A percentile compares a stretch with the other conserved stretches of the same genome.
phyloP scores from a whole-genome alignment of 2,329 filamentous ascomycete genomes.

The Ambrosiella cleistominuta region DNA sequence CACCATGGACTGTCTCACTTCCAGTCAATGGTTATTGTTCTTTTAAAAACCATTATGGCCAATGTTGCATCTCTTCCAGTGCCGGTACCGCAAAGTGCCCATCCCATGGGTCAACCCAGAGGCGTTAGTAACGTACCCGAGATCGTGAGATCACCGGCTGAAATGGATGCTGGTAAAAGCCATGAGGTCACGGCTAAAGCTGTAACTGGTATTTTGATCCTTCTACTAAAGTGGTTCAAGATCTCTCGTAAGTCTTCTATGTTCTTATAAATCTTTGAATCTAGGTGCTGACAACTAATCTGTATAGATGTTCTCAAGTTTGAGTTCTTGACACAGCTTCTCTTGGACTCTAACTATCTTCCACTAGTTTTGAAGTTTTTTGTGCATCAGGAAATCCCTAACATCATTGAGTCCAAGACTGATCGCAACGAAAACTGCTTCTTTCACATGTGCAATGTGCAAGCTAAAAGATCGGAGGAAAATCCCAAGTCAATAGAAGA shows the following conservation, averaged over 20 bases:
- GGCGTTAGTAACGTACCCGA: conserved; percentile 25
- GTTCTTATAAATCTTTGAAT: background rate
- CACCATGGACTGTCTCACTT: conserved; percentile 69
- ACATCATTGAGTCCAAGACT: conserved; percentile 68
- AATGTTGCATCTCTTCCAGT: conserved; percentile 61
- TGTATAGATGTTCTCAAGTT: conserved; percentile 72
- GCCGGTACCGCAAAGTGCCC: conserved; percentile 11
- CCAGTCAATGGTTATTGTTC: conserved; percentile 82
- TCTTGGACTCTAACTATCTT: conserved; percentile 89
- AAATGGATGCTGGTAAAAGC: conserved; percentile 62
- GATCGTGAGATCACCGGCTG: conserved; percentile 36
- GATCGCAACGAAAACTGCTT: conserved; percentile 75
- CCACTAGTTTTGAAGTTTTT: conserved; percentile 85
- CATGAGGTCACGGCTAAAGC: conserved; percentile 85
- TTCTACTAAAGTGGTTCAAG: conserved; percentile 94
- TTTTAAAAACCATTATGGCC: conserved; percentile 71
- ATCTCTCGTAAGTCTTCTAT: conserved; percentile 54
- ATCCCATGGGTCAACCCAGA: conserved; percentile 19
- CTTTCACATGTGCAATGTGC: conserved; percentile 71
- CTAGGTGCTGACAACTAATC: conserved; percentile 13
- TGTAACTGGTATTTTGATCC: conserved; percentile 69
- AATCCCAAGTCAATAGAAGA: conserved; percentile 14
- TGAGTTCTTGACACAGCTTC: conserved; percentile 82
- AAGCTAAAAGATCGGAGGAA: conserved; percentile 25
- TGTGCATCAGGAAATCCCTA: conserved; percentile 84